Base-by-base conservation (phyloP, 352 stramenopile genomes). In the Stephanocyclus meneghinianus region DNA sequence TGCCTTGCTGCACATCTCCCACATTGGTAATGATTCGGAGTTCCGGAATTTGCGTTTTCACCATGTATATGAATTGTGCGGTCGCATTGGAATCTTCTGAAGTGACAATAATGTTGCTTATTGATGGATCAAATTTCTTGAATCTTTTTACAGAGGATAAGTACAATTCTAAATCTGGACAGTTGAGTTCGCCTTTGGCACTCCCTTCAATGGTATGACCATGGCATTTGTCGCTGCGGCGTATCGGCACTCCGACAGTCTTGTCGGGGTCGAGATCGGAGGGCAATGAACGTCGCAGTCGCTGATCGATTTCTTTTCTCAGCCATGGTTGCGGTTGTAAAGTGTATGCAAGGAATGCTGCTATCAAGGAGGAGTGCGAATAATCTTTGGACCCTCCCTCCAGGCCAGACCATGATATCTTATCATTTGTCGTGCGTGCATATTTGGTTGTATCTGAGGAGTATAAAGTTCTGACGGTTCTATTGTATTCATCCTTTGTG, bases 1-100 rank as follows among this genome's bases (percentile, higher is more conserved):
- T 85, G 7, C 78, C 78, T 51, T 85, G 78, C 32, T 85, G 78
- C 1, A 81, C 69, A 59, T 85, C 78, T 7, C 73, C 78, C 3
- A 81, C 68, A 63, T 85, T 85, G 0, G 56, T n/a, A 10, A 85
- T 40, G 0, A 81, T 51, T 13, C 78, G 61, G 9, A 85, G 32
- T 6, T 56, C 21, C 15, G 78, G 78, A 40, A 79, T 30, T 40
- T 79, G 61, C n/a, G 66, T 76, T 48, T 77, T 71, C 13, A 85
- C 10, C 48, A 85, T 21, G 10, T 40, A 6, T 29, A 81, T 37
- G 37, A 85, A 85, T 45, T 85, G 67, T 35, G 59, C 35, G 44
- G 61, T 74, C 8, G 73, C 78, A 11, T 51, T 44, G 16, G 67
- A 68, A 45, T 85, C 78, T 55, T 85, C 78, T 18, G 72, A 81